Evolutionary conservation across 1,284 basidiomycete species (phyloP), one percentile per base, ranked within the genome.

Genomic region (Hymenochaete sp.): DNA sequence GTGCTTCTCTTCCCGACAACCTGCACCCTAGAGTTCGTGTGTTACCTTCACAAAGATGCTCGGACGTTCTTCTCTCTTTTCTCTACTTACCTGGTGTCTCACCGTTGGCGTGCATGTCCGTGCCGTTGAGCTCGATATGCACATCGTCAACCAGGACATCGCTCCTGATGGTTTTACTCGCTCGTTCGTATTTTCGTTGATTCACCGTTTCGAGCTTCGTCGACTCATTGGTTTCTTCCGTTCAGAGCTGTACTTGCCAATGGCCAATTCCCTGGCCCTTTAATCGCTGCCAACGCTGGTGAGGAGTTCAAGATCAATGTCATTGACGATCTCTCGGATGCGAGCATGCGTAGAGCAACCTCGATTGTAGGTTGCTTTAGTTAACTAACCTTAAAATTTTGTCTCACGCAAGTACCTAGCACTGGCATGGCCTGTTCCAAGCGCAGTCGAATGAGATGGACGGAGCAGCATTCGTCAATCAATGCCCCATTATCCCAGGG

Each of bases 401-500:
- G 21, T 44, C 28, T 9, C 18, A 36, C 29, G 16, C 11, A 14
- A 33, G 32, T 28, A 8, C 26, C 11, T 36, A 66, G 64, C 66
- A 68, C 48, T 67, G 67, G 66, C 65, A 66, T 29, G 63, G 63
- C 0, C 19, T 67, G 21, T 59, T 58, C 42, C 65, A 57, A 57
- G 52, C 45, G 42, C 56, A 55, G 48, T 62, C 63, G 2, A 61
- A 57, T 38, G 62, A 57, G 52, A 62, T 61, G 2, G 66, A 67
- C 35, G 64, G 65, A 5, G 39, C 55, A 0, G 56, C 64, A 0
- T 60, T 61, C 32, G 64, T 73, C 28, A 70, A 61, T 22, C 71
- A 75, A 51, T 79, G 77, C 52, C 72, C 73, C 1, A 74, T 79
- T 48, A 63, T 65, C 2, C 59, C 70, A 0, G 63, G 63, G 0